These are phyloP conservation scores for Gigaspora rosea DNA, from an alignment of 192 early-diverging fungal genomes.

Conservation along the genomic window DNA sequence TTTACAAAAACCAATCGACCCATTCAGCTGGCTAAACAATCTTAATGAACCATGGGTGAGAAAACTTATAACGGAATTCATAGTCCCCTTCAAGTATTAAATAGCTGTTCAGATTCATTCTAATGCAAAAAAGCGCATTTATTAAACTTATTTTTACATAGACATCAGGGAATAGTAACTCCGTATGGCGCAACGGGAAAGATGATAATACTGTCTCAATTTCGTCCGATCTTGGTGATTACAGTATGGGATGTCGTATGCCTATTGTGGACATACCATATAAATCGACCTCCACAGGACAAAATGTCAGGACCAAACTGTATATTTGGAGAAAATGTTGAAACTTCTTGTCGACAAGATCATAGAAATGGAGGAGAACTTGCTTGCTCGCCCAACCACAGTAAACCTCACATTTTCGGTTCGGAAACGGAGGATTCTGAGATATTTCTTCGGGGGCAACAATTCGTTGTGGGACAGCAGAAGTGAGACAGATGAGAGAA, in stretches of 20 bases:
- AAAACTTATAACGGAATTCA: constrained; percentile 20
- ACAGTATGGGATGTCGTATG: constrained; percentile 16
- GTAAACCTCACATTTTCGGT: not conserved
- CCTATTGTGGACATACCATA: not conserved
- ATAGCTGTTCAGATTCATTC: not conserved
- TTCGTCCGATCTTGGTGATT: constrained; percentile 12
- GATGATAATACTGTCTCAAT: constrained; percentile 2
- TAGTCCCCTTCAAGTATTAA: constrained; percentile 19
- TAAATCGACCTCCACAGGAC: constrained; percentile 16
- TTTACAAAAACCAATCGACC: constrained; percentile 7
- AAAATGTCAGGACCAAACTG: not conserved
- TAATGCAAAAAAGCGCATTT: constrained; percentile 9
- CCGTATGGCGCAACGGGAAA: not conserved
- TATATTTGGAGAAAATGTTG: constrained; percentile 1
- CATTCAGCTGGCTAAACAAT: constrained; percentile 14
- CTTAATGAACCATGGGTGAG: constrained; percentile 23
- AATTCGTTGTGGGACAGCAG: constrained; percentile 8
- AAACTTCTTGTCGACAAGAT: constrained; percentile 12
- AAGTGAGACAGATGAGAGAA: not conserved
- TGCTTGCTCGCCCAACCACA: constrained; percentile 2
- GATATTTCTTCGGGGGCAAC: constrained; percentile 14
- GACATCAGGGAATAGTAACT: constrained; percentile 6
- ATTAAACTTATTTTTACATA: constrained; percentile 17
- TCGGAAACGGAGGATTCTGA: not conserved
- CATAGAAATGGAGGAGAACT: constrained; percentile 15